These are phyloP conservation scores for Suillus luteus DNA, from an alignment of 768 basidiomycete species.

Conservation along the genomic window DNA sequence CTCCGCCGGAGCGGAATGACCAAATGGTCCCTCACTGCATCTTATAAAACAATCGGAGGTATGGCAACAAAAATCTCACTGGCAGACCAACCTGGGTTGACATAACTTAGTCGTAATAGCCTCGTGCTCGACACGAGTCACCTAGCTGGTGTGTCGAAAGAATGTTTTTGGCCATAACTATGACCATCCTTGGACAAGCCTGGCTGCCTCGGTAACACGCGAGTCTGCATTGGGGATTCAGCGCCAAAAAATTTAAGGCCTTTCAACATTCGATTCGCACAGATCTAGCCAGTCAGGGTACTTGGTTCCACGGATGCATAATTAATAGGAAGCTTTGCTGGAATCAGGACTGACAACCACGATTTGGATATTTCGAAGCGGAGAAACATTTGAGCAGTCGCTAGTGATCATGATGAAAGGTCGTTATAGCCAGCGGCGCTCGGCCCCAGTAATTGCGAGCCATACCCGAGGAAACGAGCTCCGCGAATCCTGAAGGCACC, in stretches of 20 bases:
- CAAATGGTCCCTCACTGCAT: background rate
- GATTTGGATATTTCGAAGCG: constrained; percentile 49
- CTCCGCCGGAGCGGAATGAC: constrained; percentile 25
- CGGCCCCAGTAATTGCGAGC: constrained; percentile 33
- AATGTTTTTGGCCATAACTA: constrained; percentile 27
- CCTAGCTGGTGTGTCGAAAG: background rate
- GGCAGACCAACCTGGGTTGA: constrained; percentile 7
- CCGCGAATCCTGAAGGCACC: constrained; percentile 34
- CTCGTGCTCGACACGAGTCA: constrained; percentile 10
- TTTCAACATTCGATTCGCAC: constrained; percentile 14
- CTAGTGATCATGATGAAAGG: constrained; percentile 44
- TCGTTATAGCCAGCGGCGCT: constrained; percentile 27
- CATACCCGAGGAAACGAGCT: constrained; percentile 32
- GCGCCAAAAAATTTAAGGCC: constrained; percentile 27
- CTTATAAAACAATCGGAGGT: constrained; percentile 4
- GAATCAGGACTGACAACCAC: constrained; percentile 35
- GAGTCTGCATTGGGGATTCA: constrained; percentile 28
- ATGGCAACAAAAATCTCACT: background rate
- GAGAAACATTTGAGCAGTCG: constrained; percentile 38
- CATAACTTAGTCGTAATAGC: constrained; percentile 7
- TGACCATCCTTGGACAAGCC: constrained; percentile 32
- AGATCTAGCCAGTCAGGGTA: constrained; percentile 52
- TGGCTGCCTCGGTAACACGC: constrained; percentile 31
- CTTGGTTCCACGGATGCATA: constrained; percentile 43
- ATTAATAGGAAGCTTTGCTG: constrained; percentile 38